A percentile compares a stretch with the other conserved stretches of the same genome.
phyloP scores from a whole-genome alignment of 441 rosid species.

The Flueggea neowawraea region DNA sequence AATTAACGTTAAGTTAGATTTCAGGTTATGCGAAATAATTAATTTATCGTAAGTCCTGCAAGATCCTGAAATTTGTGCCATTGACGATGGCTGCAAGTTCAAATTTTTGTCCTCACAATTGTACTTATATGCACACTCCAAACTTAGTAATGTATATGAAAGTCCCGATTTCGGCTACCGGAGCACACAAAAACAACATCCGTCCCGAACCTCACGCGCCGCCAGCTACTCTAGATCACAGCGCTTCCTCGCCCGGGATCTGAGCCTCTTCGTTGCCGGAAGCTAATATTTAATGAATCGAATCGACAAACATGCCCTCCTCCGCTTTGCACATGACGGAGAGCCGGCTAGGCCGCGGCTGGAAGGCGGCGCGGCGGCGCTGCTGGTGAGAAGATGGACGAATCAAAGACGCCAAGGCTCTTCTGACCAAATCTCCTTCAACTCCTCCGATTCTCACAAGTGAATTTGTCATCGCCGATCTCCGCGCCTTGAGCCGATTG shows the following conservation, averaged over 20 bases:
- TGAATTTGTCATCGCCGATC: constrained; percentile 91
- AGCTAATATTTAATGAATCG: constrained; percentile 50
- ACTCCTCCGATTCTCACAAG: constrained; percentile 83
- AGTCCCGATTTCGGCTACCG: constrained; percentile 7
- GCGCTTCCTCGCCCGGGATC: constrained; percentile 3
- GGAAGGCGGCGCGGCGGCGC: constrained; percentile 50
- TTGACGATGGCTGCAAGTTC: constrained; percentile 19
- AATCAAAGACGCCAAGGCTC: constrained; percentile 77
- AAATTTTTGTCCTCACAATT: neutral
- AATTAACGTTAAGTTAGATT: too few species aligned
- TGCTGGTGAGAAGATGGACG: constrained; percentile 86
- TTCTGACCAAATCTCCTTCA: constrained; percentile 79
- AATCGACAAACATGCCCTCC: constrained; percentile 35
- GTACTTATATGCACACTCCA: constrained; percentile 15
- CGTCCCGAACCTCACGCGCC: constrained; percentile 17
- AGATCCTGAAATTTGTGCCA: constrained; percentile 13
- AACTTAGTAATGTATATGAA: neutral
- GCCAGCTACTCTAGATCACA: constrained; percentile 1
- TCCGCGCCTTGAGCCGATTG: constrained; percentile 59
- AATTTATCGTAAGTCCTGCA: too few species aligned
- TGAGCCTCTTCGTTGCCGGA: constrained; percentile 29
- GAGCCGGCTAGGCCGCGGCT: constrained; percentile 67
- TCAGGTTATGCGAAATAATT: too few species aligned
- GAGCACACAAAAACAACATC: constrained; percentile 15
- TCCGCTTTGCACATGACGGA: constrained; percentile 58